Percentiles rank a stretch among this genome's conserved stretches.
Conservation (phyloP, 257 asterid species). For the Cruciata laevipes region DNA sequence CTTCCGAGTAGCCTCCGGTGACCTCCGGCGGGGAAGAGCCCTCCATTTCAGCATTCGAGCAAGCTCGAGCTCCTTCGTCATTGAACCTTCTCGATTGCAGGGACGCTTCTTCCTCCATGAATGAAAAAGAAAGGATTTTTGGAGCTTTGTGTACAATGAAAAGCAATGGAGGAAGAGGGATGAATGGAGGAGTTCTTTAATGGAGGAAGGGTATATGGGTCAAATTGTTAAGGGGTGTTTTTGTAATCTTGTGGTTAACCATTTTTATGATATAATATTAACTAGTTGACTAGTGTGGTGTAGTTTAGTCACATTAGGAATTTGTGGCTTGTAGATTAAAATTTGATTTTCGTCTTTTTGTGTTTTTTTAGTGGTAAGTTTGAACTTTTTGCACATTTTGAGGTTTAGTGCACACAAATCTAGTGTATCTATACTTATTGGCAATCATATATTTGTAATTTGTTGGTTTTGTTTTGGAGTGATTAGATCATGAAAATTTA, state of each 20-base stretch:
- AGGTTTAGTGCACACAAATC: not conserved
- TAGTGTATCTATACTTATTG: not conserved
- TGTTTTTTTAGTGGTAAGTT: not conserved
- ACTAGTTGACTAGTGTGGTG: not conserved
- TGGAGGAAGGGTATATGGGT: slow-evolving; percentile 1
- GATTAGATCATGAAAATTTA: not conserved
- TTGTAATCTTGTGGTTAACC: not conserved
- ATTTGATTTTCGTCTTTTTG: not conserved
- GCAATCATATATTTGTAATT: not conserved
- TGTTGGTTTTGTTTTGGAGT: not conserved
- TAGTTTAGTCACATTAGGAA: not conserved
- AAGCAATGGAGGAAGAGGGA: not conserved
- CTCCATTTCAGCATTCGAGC: slow-evolving; percentile 11
- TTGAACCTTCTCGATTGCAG: slow-evolving; percentile 9
- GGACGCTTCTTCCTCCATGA: slow-evolving; percentile 17
- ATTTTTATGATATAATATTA: not conserved
- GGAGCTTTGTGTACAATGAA: slow-evolving; percentile 3
- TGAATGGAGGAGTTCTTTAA: slow-evolving; percentile 6
- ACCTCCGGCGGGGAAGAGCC: slow-evolving; percentile 5
- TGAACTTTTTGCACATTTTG: not conserved
- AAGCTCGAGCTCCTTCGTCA: slow-evolving; percentile 1
- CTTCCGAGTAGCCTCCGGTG: slow-evolving; percentile 9
- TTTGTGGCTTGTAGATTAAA: slow-evolving; percentile 2
- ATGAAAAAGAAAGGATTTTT: not conserved
- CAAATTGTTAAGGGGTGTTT: not conserved